A percentile compares a stretch with the other conserved stretches of the same genome.
phyloP scores from a whole-genome alignment of 352 stramenopile species.

The Elongisporangium anandrum region DNA sequence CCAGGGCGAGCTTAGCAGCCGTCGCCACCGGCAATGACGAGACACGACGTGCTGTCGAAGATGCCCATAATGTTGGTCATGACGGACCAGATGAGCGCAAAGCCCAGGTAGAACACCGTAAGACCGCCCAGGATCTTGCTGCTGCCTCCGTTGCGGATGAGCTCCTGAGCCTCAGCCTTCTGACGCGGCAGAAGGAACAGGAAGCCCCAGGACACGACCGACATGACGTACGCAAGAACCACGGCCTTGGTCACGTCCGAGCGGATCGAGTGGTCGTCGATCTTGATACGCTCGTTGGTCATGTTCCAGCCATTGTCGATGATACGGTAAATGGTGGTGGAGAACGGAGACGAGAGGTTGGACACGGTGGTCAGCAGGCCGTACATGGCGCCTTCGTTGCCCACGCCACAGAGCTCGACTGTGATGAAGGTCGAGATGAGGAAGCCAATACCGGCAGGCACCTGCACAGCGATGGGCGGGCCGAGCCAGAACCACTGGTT shows the following conservation, averaged over 20 bases:
- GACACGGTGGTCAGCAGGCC: slow-evolving; percentile 25
- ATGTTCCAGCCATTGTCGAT: slow-evolving; percentile 30
- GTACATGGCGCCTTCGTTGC: slow-evolving; percentile 34
- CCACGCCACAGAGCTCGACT: slow-evolving; percentile 31
- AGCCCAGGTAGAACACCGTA: slow-evolving; percentile 19
- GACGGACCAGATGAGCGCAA: slow-evolving; percentile 26
- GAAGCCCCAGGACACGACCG: slow-evolving; percentile 20
- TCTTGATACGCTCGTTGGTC: slow-evolving; percentile 22
- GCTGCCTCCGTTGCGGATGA: slow-evolving; percentile 19
- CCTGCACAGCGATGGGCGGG: slow-evolving; percentile 15
- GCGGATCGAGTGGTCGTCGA: slow-evolving; percentile 22
- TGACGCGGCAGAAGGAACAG: slow-evolving; percentile 25
- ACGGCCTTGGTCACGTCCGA: slow-evolving; percentile 26
- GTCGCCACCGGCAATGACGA: slow-evolving; percentile 27
- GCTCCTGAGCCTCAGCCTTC: slow-evolving; percentile 24
- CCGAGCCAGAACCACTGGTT: slow-evolving; percentile 32
- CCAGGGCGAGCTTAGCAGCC: slow-evolving; percentile 29
- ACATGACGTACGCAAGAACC: slow-evolving; percentile 30
- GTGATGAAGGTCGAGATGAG: slow-evolving; percentile 26
- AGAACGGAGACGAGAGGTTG: slow-evolving; percentile 29
- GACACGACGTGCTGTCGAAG: slow-evolving; percentile 27
- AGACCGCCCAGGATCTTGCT: slow-evolving; percentile 23
- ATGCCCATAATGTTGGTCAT: slow-evolving; percentile 36
- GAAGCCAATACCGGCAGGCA: slow-evolving; percentile 22
- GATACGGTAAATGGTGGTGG: slow-evolving; percentile 19